Evolutionary conservation across 176 grass and related monocot genomes (phyloP), one percentile per base, ranked within the genome.

Genomic region (Carex scoparia): DNA sequence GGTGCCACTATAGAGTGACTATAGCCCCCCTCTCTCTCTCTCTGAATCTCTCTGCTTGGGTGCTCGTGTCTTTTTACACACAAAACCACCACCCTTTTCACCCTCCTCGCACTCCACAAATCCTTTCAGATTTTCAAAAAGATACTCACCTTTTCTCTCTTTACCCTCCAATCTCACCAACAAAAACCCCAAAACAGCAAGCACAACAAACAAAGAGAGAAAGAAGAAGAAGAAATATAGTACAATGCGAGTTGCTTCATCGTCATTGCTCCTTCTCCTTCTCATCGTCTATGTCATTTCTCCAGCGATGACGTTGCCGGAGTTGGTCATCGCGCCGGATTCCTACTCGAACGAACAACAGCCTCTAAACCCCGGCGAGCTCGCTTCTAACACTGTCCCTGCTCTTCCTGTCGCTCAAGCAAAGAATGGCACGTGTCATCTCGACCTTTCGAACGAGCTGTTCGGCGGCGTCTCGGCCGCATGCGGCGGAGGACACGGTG

Each of bases 401-500:
- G 87, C 93, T 84, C 81, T 99, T 5, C 89, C 89, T 0, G 64
- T 90, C 0, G 89, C 81, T 0, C 82, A 84, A n/a, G 53, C 75
- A 0, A 79, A 87, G 33, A 90, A 90, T 59, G 61, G 51, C 12
- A 81, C 59, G 15, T 90, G 97, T 86, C 93, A 86, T 69, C 93
- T 99, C 19, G 97, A 99, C 80, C 93, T 99, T 32, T 99, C 97
- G 2, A 91, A 88, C 15, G 97, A 99, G 91, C 91, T 99, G 65
- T 99, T 99, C 80, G 97, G 97, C 37, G 97, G 97, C 13, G 93
- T 99, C n/a, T 91, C 91, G 27, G 91, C 88, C 1, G 97, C 97
- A 28, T 99, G 97, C 84, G 91, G 86, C 7, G 90, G 87, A 0
- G 94, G 94, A 32, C 14, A 44, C 1, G 89, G 88, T 15, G 61